phyloP scores from a whole-genome alignment of 768 basidiomycete species.

The Boletus reticuloceps region DNA sequence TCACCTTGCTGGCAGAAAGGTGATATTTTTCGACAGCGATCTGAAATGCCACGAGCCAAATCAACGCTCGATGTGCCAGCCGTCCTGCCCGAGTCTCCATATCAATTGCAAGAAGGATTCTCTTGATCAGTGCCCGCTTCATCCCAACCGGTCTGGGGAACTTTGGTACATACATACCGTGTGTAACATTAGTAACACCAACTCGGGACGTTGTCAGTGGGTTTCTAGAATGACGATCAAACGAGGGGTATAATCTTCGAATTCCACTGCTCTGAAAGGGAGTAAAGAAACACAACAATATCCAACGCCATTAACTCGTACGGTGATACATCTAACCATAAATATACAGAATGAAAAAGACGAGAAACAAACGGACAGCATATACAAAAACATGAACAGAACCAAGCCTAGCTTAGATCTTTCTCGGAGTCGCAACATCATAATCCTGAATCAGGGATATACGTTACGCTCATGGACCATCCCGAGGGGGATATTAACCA shows the following conservation, averaged over 20 bases:
- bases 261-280: neutral
- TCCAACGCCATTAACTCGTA: slow-evolving; percentile 12
- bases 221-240: too few relatives aligned
- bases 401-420: slow-evolving; percentile 8
- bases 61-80: too few relatives aligned
- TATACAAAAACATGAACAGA: slow-evolving; percentile 10
- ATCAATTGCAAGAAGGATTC: too few relatives aligned
- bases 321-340: slow-evolving; percentile 17
- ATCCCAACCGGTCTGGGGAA: too few relatives aligned
- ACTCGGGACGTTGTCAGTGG: too few relatives aligned
- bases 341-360: slow-evolving; percentile 15
- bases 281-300: neutral
- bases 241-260: neutral
- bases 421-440: neutral
- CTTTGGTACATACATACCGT: too few relatives aligned
- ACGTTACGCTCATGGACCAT: neutral
- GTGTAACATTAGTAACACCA: too few relatives aligned
- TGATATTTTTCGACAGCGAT: too few relatives aligned
- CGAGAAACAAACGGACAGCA: slow-evolving; percentile 18
- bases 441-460: neutral
- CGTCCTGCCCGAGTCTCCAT: too few relatives aligned
- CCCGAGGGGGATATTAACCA: neutral
- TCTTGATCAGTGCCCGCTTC: too few relatives aligned
- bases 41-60: too few relatives aligned
- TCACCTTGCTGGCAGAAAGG: too few relatives aligned